These are phyloP conservation scores for Fusarium irregulare DNA, from an alignment of 2,329 filamentous ascomycete species.

Conservation along the genomic window DNA sequence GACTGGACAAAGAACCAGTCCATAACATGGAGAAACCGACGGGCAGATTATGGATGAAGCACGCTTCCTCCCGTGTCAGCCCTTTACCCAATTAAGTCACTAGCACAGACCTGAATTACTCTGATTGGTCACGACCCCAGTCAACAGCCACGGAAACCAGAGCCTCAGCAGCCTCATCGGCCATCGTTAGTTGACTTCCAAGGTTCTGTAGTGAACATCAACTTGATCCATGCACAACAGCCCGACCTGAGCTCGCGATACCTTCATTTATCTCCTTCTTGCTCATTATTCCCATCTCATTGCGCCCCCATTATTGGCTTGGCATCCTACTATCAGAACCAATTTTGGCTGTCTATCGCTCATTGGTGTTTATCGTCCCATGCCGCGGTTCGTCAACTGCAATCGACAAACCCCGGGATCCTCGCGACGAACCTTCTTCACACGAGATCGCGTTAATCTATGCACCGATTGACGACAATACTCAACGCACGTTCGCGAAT, in stretches of 20 bases:
- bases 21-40: not conserved
- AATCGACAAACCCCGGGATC: constrained; percentile 43
- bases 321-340: not conserved
- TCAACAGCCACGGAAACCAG: constrained; percentile 41
- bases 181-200: constrained; percentile 23
- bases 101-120: not conserved
- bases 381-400: constrained; percentile 43
- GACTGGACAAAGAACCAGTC: constrained; percentile 9
- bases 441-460: constrained; percentile 41
- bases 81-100: constrained; percentile 23
- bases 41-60: constrained; percentile 19
- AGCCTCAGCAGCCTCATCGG: constrained; percentile 44
- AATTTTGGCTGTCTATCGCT: not conserved
- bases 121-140: constrained; percentile 27
- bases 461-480: constrained; percentile 7
- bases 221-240: constrained; percentile 33
- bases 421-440: constrained; percentile 41
- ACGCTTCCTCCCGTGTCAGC: constrained; percentile 28
- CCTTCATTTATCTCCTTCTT: constrained; percentile 13
- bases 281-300: not conserved
- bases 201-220: constrained; percentile 17
- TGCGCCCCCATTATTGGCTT: not conserved
- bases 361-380: constrained; percentile 24
- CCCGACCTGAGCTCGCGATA: constrained; percentile 26
- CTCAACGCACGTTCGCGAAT: constrained; percentile 17